Evolutionary conservation across 495 filamentous ascomycete genomes (phyloP), one percentile per base, ranked within the genome.

Genomic region (Podospora fimiseda): DNA sequence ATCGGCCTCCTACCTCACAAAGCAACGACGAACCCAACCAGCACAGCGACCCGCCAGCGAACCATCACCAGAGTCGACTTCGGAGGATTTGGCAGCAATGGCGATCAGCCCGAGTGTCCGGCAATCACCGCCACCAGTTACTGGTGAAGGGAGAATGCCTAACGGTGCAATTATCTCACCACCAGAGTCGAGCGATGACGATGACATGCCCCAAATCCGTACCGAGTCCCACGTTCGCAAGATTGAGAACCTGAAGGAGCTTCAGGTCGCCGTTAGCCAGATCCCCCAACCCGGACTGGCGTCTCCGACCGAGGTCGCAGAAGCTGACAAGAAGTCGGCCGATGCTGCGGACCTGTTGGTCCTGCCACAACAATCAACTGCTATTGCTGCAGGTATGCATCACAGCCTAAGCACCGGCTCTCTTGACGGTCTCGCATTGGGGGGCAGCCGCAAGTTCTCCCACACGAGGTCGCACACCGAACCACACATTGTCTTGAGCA

Each of bases 181-280:
- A 18, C 91, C 91, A 0, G 91, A 96, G 50, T 96, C 78, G 33
- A 89, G 88, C 65, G 93, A 98, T 67, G 91, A 96, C 60, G 93
- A 96, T 55, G 80, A 81, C 7, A 54, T 61, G 33, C 71, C 59
- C 50, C 76, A 69, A 61, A 63, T 65, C 16, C 70, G 75, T 19
- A 36, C 14, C 14, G 47, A 61, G 11, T 37, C 9, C 7, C 59
- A 56, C 48, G 75, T 73, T 33, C 77, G 82, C 52, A 72, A 78
- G 39, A 71, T 84, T 20, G 76, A 81, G 56, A 85, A 82, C 51
- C 72, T 89, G 51, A 84, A 85, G 60, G 87, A 91, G 69, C 74
- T 96, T 47, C 84, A 93, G 60, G 84, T 87, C 27, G 92, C 90
- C 9, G 84, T 96, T 50, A 83, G 83, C 63, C 79, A 82, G 37